Conservation (phyloP, 352 stramenopile species). For the Globisporangium spinosum region DNA sequence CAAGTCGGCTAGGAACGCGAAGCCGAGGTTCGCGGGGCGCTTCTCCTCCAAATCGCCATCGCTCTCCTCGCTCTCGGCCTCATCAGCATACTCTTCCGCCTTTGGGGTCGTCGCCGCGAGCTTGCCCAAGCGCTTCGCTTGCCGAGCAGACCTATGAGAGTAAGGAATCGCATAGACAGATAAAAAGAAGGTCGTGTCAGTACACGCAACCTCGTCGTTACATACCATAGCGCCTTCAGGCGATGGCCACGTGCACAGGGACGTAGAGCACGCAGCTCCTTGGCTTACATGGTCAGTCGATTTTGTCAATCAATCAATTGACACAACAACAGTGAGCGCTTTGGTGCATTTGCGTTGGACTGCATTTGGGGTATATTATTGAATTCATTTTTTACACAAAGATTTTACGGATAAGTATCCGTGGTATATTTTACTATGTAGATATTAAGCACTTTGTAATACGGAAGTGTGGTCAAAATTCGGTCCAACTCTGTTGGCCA, state of each 20-base stretch:
- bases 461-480: no score
- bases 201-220: background rate
- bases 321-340: background rate
- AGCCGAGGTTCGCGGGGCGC: constrained; percentile 47
- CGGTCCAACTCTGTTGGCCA: no score
- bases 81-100: constrained; percentile 16
- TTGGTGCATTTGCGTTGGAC: no score
- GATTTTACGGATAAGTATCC: no score
- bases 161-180: background rate
- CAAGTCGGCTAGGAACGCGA: constrained; percentile 69
- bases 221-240: background rate
- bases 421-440: no score
- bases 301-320: background rate
- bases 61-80: constrained; percentile 19
- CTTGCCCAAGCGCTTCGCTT: constrained; percentile 64
- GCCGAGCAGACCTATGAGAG: constrained; percentile 61
- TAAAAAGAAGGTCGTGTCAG: no score
- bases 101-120: constrained; percentile 46
- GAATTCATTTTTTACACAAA: no score
- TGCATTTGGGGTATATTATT: no score
- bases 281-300: background rate
- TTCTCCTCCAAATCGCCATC: constrained; percentile 54
- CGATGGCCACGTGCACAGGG: background rate
- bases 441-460: no score
- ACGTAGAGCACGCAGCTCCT: background rate